Evolutionary conservation across 306 rosid genomes (phyloP).

Genomic region (Rosa persica): DNA sequence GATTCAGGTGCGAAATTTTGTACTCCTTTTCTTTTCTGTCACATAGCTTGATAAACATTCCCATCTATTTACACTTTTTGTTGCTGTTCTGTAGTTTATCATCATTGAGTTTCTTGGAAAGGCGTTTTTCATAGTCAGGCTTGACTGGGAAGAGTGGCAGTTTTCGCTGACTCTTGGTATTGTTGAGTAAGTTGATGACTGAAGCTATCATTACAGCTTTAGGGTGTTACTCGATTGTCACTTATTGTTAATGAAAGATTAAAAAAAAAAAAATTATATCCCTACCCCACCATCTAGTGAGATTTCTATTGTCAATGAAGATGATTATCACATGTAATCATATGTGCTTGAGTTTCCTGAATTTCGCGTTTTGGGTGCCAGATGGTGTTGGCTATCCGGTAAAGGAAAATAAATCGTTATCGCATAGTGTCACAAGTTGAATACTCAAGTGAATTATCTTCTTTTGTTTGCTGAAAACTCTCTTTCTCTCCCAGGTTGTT

Average conservation of each 20-base stretch:
- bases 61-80: background rate
- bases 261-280: too few relatives aligned
- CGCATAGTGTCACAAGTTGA: background rate
- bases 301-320: background rate
- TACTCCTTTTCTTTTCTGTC: background rate
- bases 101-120: constrained; percentile 75
- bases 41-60: background rate
- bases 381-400: background rate
- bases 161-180: constrained; percentile 58
- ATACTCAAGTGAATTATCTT: background rate
- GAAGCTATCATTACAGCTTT: background rate
- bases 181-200: constrained; percentile 48
- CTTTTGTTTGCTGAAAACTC: constrained; percentile 1
- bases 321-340: background rate
- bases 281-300: background rate
- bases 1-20: constrained; percentile 56
- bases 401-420: too few relatives aligned
- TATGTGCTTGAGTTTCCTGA: background rate
- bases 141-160: constrained; percentile 68
- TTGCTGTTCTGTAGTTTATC: constrained; percentile 42
- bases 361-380: background rate
- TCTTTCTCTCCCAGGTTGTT: constrained; percentile 64
- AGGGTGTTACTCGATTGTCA: background rate
- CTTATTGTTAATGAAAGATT: background rate
- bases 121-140: constrained; percentile 55